A percentile compares a stretch with the other conserved stretches of the same genome.
Evolutionary conservation across 148 eudicot species (phyloP).

Genomic region (Dianthus caryophyllus): DNA sequence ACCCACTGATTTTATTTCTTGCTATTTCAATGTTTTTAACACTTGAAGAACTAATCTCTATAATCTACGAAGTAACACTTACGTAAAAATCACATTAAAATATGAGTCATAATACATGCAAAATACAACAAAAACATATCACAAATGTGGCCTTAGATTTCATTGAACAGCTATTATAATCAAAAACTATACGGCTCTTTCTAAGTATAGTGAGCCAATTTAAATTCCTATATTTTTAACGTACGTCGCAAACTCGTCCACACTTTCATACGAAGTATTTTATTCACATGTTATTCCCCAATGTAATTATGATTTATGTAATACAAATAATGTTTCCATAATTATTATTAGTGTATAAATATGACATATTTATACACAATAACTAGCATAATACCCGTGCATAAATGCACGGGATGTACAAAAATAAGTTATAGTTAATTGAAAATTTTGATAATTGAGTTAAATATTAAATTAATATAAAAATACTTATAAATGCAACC

Average conservation of each 20-base stretch:
- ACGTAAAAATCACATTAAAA: neutral
- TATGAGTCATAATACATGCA: constrained; percentile 6
- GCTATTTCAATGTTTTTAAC: too few species aligned
- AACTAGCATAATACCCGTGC: too few species aligned
- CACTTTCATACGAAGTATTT: constrained; percentile 13
- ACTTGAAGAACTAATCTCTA: neutral
- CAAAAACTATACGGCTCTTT: constrained; percentile 15
- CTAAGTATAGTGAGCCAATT: constrained; percentile 24
- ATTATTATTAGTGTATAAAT: too few species aligned
- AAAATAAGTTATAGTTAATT: too few species aligned
- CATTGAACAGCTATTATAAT: constrained; percentile 14
- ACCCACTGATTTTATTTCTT: neutral
- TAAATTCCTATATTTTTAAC: neutral
- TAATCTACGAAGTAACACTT: constrained; percentile 1
- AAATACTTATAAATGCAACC: too few species aligned
- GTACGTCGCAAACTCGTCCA: constrained; percentile 13
- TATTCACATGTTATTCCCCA: constrained; percentile 1
- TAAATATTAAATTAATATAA: too few species aligned
- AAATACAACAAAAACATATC: neutral
- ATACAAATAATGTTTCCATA: too few species aligned
- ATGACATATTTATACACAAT: too few species aligned
- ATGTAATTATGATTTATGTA: too few species aligned
- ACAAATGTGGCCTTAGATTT: constrained; percentile 23
- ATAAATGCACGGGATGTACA: too few species aligned
- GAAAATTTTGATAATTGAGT: too few species aligned